Conservation (phyloP, 2,329 filamentous ascomycete genomes). For the Mycocentrospora acerina region DNA sequence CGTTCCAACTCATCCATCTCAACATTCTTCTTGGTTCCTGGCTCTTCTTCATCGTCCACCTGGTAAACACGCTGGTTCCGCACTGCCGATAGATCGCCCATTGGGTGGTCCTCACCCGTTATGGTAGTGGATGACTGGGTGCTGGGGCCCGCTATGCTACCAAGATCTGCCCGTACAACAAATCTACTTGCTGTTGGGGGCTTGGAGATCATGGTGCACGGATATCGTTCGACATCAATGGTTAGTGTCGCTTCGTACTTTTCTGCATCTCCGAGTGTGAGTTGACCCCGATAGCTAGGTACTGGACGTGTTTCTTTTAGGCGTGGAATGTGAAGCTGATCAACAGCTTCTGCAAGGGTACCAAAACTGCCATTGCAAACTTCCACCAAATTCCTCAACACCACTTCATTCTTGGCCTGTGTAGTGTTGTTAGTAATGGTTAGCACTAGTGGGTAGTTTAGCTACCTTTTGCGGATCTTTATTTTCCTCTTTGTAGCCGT, state of each 20-base stretch:
- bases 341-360: conserved; percentile 83
- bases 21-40: conserved; percentile 80
- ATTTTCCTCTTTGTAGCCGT: conserved; percentile 87
- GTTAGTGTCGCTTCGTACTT: conserved; percentile 72
- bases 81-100: conserved; percentile 63
- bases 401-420: conserved; percentile 69
- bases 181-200: conserved; percentile 78
- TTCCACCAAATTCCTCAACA: conserved; percentile 66
- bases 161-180: conserved; percentile 55
- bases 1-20: conserved; percentile 83
- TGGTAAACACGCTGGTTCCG: conserved; percentile 77
- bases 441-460: background rate
- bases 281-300: conserved; percentile 73
- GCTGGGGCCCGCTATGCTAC: conserved; percentile 49
- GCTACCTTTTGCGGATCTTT: conserved; percentile 70
- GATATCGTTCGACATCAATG: conserved; percentile 89
- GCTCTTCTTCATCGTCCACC: conserved; percentile 71
- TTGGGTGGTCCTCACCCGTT: conserved; percentile 40
- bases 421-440: conserved; percentile 12
- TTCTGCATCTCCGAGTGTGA: conserved; percentile 78
- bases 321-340: conserved; percentile 74
- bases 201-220: conserved; percentile 76
- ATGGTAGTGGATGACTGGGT: conserved; percentile 57
- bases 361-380: conserved; percentile 71
- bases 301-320: conserved; percentile 76